Evolutionary conservation across 176 grass and related monocot species (phyloP).

Genomic region (Phoenix roebelenii): DNA sequence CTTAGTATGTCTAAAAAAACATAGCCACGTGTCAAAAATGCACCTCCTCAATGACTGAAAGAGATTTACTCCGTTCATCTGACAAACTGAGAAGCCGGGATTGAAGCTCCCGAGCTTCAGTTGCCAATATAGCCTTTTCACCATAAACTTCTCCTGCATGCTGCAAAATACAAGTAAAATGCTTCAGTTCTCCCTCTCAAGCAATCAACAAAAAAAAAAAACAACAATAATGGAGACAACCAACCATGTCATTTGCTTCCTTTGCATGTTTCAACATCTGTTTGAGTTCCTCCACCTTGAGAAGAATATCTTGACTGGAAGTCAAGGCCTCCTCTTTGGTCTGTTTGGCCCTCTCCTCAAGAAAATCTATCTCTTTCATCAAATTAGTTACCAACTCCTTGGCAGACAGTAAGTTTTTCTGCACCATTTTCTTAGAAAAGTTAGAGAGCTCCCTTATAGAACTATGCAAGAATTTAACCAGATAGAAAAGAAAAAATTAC

Average conservation of each 20-base stretch:
- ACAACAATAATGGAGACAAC: slow-evolving; percentile 2
- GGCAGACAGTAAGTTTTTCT: slow-evolving; percentile 44
- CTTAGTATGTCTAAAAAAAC: no score
- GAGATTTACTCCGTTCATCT: slow-evolving; percentile 42
- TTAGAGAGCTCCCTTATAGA: not conserved
- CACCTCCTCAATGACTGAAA: slow-evolving; percentile 53
- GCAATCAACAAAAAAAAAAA: not conserved
- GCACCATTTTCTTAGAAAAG: slow-evolving; percentile 19
- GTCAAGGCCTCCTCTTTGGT: slow-evolving; percentile 34
- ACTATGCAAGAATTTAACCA: not conserved
- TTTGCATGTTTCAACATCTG: slow-evolving; percentile 51
- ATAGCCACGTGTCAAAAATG: no score
- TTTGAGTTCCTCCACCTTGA: slow-evolving; percentile 42
- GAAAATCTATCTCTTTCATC: slow-evolving; percentile 44
- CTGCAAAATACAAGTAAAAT: slow-evolving; percentile 30
- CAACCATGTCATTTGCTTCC: slow-evolving; percentile 54
- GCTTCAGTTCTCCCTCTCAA: slow-evolving; percentile 2
- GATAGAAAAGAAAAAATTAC: slow-evolving; percentile 10
- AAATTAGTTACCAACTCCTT: slow-evolving; percentile 40
- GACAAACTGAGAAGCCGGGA: slow-evolving; percentile 42
- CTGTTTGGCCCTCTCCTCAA: slow-evolving; percentile 44
- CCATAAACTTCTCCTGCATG: slow-evolving; percentile 50
- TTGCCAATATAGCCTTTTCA: slow-evolving; percentile 47
- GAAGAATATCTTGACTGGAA: slow-evolving; percentile 26
- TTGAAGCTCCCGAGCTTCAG: slow-evolving; percentile 52